A percentile compares a stretch with the other conserved stretches of the same genome.
phyloP scores from a whole-genome alignment of 306 rosid species.

The Echinosophora koreensis region DNA sequence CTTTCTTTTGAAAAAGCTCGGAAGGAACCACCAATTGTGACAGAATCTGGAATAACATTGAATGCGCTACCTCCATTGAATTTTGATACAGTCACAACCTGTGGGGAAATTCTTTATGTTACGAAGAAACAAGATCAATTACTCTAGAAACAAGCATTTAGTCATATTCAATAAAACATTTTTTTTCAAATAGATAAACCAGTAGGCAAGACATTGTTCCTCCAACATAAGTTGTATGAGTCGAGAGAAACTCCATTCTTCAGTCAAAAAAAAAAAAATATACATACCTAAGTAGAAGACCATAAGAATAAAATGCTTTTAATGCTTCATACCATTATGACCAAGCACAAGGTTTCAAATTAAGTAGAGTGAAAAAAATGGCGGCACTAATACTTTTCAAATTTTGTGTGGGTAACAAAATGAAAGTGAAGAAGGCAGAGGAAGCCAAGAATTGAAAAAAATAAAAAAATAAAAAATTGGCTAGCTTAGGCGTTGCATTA shows the following conservation, averaged over 20 bases:
- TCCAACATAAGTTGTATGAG: too few species aligned
- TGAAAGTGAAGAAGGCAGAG: background rate
- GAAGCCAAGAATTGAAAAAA: background rate
- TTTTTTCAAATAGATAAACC: too few species aligned
- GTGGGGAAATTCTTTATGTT: slow-evolving; percentile 11
- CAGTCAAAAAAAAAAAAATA: too few species aligned
- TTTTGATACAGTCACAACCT: slow-evolving; percentile 74
- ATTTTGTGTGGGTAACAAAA: background rate
- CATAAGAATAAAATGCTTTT: slow-evolving; percentile 18
- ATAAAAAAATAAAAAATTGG: background rate
- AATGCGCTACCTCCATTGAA: slow-evolving; percentile 57
- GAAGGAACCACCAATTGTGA: too few species aligned
- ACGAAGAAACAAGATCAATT: background rate
- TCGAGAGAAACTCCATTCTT: background rate
- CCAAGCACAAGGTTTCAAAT: slow-evolving; percentile 8
- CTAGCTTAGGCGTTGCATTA: background rate
- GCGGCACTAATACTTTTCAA: slow-evolving; percentile 20
- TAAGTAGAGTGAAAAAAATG: slow-evolving; percentile 31
- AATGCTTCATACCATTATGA: slow-evolving; percentile 15
- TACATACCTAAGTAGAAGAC: background rate
- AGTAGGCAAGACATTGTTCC: too few species aligned
- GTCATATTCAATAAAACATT: too few species aligned
- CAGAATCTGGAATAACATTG: too few species aligned
- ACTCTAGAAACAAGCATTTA: too few species aligned
- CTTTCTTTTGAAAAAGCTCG: slow-evolving; percentile 44